phyloP scores from a whole-genome alignment of 257 asterid species.

The Ehretia macrophylla region DNA sequence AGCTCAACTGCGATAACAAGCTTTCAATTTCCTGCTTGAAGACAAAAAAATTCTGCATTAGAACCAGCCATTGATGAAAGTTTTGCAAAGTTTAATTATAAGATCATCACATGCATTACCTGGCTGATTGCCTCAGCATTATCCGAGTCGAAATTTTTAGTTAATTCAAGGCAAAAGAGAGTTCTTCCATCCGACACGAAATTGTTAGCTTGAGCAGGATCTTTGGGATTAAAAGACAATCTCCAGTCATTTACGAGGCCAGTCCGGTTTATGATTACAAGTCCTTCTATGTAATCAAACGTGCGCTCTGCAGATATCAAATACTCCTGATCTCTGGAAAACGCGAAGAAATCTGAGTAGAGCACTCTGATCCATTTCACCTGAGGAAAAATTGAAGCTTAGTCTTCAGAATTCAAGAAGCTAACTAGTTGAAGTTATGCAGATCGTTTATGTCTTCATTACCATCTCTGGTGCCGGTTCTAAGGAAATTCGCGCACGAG shows the following conservation, averaged over 20 bases:
- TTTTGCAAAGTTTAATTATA: background rate
- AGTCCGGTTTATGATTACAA: slow-evolving; percentile 66
- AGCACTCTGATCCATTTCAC: slow-evolving; percentile 89
- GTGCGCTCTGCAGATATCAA: slow-evolving; percentile 54
- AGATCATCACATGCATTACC: slow-evolving; percentile 35
- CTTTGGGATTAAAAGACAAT: slow-evolving; percentile 60
- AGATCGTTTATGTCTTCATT: slow-evolving; percentile 1
- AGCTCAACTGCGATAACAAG: slow-evolving; percentile 59
- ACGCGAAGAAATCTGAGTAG: slow-evolving; percentile 68
- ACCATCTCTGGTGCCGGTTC: slow-evolving; percentile 94
- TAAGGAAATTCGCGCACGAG: slow-evolving; percentile 73
- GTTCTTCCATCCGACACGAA: slow-evolving; percentile 72
- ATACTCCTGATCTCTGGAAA: slow-evolving; percentile 68
- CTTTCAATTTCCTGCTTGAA: slow-evolving; percentile 60
- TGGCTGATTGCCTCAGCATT: slow-evolving; percentile 32
- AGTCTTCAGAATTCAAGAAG: background rate
- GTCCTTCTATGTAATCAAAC: slow-evolving; percentile 84
- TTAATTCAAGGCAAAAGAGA: slow-evolving; percentile 75
- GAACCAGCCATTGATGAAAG: background rate
- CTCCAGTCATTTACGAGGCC: slow-evolving; percentile 77
- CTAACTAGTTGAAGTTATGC: slow-evolving; percentile 2
- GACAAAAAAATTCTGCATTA: background rate
- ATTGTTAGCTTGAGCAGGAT: slow-evolving; percentile 57
- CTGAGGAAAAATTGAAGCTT: slow-evolving; percentile 36
- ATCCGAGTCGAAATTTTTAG: slow-evolving; percentile 57